phyloP scores from a whole-genome alignment of 768 basidiomycete genomes.

The Pluteus cervinus region DNA sequence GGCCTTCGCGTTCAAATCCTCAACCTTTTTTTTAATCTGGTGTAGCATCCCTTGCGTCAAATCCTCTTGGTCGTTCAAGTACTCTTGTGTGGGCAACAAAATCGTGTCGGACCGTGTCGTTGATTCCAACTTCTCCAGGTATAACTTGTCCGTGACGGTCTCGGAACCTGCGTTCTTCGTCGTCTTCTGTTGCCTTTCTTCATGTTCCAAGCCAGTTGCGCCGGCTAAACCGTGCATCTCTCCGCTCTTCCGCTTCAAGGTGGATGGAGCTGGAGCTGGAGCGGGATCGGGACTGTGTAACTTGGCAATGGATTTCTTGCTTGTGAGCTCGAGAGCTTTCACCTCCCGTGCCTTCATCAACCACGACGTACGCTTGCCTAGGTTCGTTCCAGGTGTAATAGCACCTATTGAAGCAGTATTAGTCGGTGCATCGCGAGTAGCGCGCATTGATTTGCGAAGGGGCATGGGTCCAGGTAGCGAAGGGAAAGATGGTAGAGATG shows the following conservation, averaged over 20 bases:
- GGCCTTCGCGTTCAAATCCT: constrained; percentile 53
- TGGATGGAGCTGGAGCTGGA: not conserved
- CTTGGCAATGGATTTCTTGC: constrained; percentile 24
- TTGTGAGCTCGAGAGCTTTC: constrained; percentile 57
- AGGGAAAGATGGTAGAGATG: constrained; percentile 43
- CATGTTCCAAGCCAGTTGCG: constrained; percentile 23
- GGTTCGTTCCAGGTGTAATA: constrained; percentile 33
- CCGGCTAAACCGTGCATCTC: constrained; percentile 28
- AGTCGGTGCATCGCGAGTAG: constrained; percentile 37
- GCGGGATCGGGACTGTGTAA: not conserved
- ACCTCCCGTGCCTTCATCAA: constrained; percentile 70
- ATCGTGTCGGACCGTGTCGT: constrained; percentile 17
- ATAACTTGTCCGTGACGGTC: constrained; percentile 18
- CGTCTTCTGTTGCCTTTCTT: constrained; percentile 42
- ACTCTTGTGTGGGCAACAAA: not conserved
- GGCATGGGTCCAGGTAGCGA: constrained; percentile 65
- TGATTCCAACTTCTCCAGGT: constrained; percentile 23
- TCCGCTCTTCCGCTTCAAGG: constrained; percentile 62
- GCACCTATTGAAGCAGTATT: constrained; percentile 24
- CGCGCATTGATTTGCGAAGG: constrained; percentile 60
- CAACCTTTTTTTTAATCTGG: constrained; percentile 65
- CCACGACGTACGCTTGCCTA: constrained; percentile 75
- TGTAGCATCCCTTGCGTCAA: constrained; percentile 45
- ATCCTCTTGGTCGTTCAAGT: not conserved
- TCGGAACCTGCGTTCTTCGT: constrained; percentile 38